Base-by-base conservation (phyloP, 441 rosid species). In the Melastoma candidum region DNA sequence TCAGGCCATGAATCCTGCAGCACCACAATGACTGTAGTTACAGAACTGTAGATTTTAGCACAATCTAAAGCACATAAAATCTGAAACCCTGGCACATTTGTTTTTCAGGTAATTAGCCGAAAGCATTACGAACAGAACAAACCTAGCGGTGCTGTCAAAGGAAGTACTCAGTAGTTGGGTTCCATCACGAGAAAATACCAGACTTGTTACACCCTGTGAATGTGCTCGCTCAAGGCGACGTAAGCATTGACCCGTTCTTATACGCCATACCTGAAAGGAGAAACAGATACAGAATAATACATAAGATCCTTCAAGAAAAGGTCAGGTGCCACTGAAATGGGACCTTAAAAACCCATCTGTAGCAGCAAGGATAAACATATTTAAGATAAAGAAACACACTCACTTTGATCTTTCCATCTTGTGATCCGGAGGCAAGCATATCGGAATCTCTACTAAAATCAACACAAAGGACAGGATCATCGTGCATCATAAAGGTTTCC, bases 401-500 rank as follows among this genome's bases (percentile, higher is more conserved):
- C 75, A 85, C 97, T 70, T 95, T 90, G 66, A 95, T 80, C 74
- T 87, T 95, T 66, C 98, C 99, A 73, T 95, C 99, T 68, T 85
- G 92, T 13, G 93, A 84, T 50, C 96, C 97, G 53, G 95, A 95
- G 14, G 95, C 95, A 72, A 90, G 78, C 95, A 90, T 76, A 78
- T 95, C 98, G 24, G 97, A 87, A 61, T 94, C 99, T 80, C 86
- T 80, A 75, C 99, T 94, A 73, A 90, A 90, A 71, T 94, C 96
- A 77, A 87, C 80, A 76, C 95, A 90, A 52, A 95, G 92, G 65
- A 85, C 93, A 56, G 95, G 87, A 61, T 90, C 96, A 62, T 95
- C 98, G 63, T 95, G 99, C 98, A 90, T 87, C 98, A 95, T 95
- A 76, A 90, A 90, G 60, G 88, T 82, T 78, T 95, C 98, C 99